Conservation (phyloP, 352 stramenopile genomes). For the Globisporangium canariense region DNA sequence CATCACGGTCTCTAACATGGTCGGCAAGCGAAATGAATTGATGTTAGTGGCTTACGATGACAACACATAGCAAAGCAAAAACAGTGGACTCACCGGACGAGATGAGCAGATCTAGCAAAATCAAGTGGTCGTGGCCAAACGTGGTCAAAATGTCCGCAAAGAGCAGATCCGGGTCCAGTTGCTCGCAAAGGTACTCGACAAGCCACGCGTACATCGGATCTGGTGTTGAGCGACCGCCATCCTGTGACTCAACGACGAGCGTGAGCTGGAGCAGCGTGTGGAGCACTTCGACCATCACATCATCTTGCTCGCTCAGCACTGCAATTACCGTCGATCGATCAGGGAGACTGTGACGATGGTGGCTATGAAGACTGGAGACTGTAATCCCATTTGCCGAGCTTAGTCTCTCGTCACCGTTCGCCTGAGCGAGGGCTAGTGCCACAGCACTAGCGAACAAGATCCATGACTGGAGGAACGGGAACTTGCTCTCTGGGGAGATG, state of each 20-base stretch:
- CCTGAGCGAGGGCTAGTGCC: constrained; percentile 17
- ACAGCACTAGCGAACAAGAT: constrained; percentile 32
- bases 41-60: not conserved
- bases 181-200: constrained; percentile 15
- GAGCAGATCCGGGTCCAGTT: constrained; percentile 53
- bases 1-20: constrained; percentile 53
- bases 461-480: constrained; percentile 65
- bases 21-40: not conserved
- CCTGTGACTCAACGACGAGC: not conserved
- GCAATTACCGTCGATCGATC: constrained; percentile 35
- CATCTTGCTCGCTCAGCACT: constrained; percentile 65
- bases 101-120: constrained; percentile 65
- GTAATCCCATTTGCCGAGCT: not conserved
- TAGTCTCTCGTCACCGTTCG: not conserved
- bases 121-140: constrained; percentile 54
- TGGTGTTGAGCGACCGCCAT: not conserved
- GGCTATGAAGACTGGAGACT: not conserved
- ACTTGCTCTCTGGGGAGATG: constrained; percentile 27
- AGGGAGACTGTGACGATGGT: not conserved
- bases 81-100: constrained; percentile 47
- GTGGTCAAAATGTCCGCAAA: constrained; percentile 49
- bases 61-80: not conserved
- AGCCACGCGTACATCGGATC: constrained; percentile 1
- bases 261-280: constrained; percentile 35
- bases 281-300: constrained; percentile 64